A percentile compares a stretch with the other conserved stretches of the same genome.
Conservation (phyloP, 768 basidiomycete genomes). For the Pleurotus tuoliensis region DNA sequence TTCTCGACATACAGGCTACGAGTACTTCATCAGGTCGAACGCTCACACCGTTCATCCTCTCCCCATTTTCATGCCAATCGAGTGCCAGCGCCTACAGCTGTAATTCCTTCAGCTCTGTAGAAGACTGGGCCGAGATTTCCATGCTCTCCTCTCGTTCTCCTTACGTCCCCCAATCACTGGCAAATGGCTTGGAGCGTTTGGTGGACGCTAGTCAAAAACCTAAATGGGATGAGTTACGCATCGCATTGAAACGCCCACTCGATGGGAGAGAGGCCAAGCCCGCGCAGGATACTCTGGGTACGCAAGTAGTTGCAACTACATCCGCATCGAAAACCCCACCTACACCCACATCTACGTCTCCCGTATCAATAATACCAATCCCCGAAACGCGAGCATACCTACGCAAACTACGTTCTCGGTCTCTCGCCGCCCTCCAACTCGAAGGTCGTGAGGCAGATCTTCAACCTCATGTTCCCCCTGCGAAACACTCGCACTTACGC, state of each 20-base stretch:
- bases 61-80: not conserved
- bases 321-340: not conserved
- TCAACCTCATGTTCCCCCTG: not conserved
- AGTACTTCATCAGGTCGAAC: not conserved
- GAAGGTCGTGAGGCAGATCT: not conserved
- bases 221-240: not conserved
- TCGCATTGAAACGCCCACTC: not conserved
- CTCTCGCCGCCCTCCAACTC: not conserved
- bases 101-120: not conserved
- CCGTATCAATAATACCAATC: not conserved
- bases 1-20: not conserved
- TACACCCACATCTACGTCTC: not conserved
- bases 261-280: not conserved
- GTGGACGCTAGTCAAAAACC: not conserved
- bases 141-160: not conserved
- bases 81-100: conserved; percentile 7
- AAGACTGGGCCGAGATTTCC: conserved; percentile 5
- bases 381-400: not conserved
- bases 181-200: not conserved
- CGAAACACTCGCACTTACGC: not conserved
- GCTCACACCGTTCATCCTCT: conserved; percentile 5
- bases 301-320: too few species aligned
- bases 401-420: conserved; percentile 2
- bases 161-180: not conserved
- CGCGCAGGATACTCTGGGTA: not conserved